Evolutionary conservation across 78 protist genomes (phyloP).

Genomic region (Pigoraptor vietnamica): DNA sequence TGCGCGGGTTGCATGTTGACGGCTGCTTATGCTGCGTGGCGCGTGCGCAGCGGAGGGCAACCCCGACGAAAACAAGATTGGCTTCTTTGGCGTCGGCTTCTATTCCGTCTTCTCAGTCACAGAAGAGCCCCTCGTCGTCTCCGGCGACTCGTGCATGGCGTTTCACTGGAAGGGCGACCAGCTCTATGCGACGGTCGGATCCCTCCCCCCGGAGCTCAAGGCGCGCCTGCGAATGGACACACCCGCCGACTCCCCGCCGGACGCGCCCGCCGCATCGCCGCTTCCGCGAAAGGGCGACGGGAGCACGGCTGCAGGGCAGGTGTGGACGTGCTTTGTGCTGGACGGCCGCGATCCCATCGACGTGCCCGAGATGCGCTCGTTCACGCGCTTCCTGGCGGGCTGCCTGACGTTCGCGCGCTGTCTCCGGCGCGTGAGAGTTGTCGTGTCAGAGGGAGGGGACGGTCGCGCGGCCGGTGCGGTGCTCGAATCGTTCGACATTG

Average conservation of each 20-base stretch:
- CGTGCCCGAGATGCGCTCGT: neutral
- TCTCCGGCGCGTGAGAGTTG: neutral
- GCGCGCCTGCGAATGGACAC: neutral
- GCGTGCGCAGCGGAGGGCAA: neutral
- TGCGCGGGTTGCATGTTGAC: too few species aligned
- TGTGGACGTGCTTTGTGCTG: neutral
- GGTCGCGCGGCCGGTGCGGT: neutral
- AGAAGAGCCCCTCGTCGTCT: neutral
- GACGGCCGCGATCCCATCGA: neutral
- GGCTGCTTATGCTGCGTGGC: too few species aligned
- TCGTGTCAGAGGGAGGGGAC: neutral
- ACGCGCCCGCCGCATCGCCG: neutral
- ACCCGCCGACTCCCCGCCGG: neutral
- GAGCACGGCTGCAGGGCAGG: too few species aligned
- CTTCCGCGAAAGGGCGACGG: too few species aligned
- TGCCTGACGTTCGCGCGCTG: neutral
- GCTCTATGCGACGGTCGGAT: neutral
- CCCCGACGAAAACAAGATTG: neutral
- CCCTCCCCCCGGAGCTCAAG: neutral
- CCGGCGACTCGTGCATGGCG: neutral
- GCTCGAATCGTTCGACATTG: neutral
- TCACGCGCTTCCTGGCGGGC: neutral
- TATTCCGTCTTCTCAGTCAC: neutral
- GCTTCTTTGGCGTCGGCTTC: conserved; percentile 1
- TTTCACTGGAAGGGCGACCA: neutral